Conservation (phyloP, 768 basidiomycete species). For the Daedaleopsis nitida region DNA sequence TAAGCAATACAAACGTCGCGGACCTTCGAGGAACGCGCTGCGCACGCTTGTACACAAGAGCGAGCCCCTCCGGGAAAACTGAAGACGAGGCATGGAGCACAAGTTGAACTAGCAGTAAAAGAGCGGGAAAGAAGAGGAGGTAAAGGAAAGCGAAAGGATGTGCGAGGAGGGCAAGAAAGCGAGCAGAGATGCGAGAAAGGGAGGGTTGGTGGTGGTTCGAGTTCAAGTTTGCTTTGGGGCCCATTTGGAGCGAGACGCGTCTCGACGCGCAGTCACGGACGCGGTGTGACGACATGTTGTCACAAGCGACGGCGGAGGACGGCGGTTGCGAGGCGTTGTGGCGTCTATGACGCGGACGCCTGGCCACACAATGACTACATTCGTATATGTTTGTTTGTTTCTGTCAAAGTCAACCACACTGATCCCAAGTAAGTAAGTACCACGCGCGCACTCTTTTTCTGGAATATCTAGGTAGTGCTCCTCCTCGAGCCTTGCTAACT, state of each 20-base stretch:
- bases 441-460: too few species aligned
- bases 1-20: too few species aligned
- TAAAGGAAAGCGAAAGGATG: too few species aligned
- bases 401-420: too few species aligned
- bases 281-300: neutral
- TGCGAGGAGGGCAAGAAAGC: neutral
- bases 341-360: neutral
- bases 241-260: neutral
- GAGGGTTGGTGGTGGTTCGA: neutral
- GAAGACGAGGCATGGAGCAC: constrained; percentile 18
- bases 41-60: constrained; percentile 9
- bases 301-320: too few species aligned
- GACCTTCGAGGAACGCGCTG: constrained; percentile 12
- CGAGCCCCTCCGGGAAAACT: constrained; percentile 2
- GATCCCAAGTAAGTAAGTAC: too few species aligned
- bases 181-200: neutral
- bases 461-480: too few species aligned
- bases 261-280: neutral
- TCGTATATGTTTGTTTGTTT: neutral
- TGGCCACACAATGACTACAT: neutral
- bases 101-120: neutral
- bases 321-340: neutral
- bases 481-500: too few species aligned
- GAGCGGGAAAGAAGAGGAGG: neutral
- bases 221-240: constrained; percentile 2